phyloP scores from a whole-genome alignment of 1,139 yeast species.

The Kurtzmaniella quercitrusa region DNA sequence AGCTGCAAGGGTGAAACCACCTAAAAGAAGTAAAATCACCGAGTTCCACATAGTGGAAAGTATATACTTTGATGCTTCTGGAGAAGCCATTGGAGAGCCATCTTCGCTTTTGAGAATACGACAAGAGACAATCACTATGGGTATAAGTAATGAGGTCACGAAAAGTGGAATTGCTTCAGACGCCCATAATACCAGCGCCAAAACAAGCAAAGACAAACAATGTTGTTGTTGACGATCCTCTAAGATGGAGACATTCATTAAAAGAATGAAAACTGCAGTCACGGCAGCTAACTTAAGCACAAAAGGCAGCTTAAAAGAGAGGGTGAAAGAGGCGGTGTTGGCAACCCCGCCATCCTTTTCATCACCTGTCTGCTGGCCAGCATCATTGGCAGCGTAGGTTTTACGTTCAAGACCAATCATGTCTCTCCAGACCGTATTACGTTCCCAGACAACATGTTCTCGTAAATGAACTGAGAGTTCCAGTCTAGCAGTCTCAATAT shows the following conservation, averaged over 20 bases:
- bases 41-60: constrained; percentile 70
- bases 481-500: constrained; percentile 37
- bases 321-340: constrained; percentile 24
- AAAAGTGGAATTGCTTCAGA: constrained; percentile 68
- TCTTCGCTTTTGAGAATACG: constrained; percentile 54
- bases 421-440: constrained; percentile 71
- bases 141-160: constrained; percentile 62
- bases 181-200: constrained; percentile 73
- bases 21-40: constrained; percentile 62
- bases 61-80: constrained; percentile 51
- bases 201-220: constrained; percentile 63
- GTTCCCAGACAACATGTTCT: constrained; percentile 74
- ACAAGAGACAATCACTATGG: constrained; percentile 53
- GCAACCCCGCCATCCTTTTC: constrained; percentile 11
- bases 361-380: constrained; percentile 7
- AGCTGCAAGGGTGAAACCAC: constrained; percentile 73
- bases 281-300: constrained; percentile 46
- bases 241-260: constrained; percentile 53
- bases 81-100: constrained; percentile 51
- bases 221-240: constrained; percentile 56
- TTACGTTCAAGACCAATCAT: constrained; percentile 85
- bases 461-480: constrained; percentile 60
- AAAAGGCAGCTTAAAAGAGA: constrained; percentile 38
- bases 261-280: constrained; percentile 37
- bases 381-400: constrained; percentile 35